Evolutionary conservation across 2,329 filamentous ascomycete genomes (phyloP).

Genomic region (Sporothrix euskadiensis): DNA sequence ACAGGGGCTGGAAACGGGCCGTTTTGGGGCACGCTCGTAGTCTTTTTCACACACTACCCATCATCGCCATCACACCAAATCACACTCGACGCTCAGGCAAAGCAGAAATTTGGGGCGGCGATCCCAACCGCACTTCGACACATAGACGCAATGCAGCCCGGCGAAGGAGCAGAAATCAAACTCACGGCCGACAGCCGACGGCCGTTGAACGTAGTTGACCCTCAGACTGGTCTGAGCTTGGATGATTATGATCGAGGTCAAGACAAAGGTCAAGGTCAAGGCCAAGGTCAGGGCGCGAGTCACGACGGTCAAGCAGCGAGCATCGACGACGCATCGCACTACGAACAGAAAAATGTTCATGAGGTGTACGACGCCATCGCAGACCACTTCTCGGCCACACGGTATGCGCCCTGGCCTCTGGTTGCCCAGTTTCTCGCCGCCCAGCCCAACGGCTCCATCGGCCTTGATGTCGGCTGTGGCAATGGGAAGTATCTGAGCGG

Average conservation of each 20-base stretch:
- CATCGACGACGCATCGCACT: constrained; percentile 45
- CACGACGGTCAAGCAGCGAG: neutral
- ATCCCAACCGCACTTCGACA: neutral
- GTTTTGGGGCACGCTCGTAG: neutral
- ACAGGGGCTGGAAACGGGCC: neutral
- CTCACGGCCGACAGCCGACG: neutral
- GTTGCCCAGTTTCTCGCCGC: constrained; percentile 74
- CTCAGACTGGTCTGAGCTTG: neutral
- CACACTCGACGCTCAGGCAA: constrained; percentile 7
- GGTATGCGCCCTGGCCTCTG: constrained; percentile 87
- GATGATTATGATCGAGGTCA: neutral
- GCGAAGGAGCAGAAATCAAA: neutral
- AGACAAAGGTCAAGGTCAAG: neutral
- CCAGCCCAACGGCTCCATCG: constrained; percentile 69
- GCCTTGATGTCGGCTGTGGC: constrained; percentile 90
- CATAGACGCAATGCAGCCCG: neutral
- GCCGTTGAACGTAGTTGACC: neutral
- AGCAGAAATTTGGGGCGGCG: neutral
- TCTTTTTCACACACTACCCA: neutral
- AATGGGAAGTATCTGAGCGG: constrained; percentile 85
- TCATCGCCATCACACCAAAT: neutral
- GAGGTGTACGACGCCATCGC: constrained; percentile 87
- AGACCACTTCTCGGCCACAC: constrained; percentile 77
- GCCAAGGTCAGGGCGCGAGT: neutral
- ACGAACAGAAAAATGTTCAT: constrained; percentile 88